phyloP scores from a whole-genome alignment of 1,139 yeast genomes.

The Magnusiomyces tetraspermus region DNA sequence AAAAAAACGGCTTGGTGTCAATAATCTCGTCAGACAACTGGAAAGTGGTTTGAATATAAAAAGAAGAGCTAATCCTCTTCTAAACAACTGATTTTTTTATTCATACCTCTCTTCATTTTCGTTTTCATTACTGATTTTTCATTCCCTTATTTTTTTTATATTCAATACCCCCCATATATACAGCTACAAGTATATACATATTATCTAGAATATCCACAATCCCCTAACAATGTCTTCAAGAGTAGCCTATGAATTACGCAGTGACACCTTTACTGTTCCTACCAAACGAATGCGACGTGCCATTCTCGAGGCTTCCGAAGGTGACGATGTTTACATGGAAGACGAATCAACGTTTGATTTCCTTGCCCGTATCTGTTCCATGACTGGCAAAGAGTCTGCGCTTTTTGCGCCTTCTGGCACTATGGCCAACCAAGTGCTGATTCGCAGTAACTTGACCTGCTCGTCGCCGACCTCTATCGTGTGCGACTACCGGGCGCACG shows the following conservation, averaged over 20 bases:
- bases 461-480: constrained; percentile 84
- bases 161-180: no score
- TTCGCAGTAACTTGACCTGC: constrained; percentile 56
- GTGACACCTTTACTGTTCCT: constrained; percentile 93
- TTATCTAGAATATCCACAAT: no score
- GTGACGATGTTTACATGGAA: constrained; percentile 86
- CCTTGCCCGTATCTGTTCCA: constrained; percentile 53
- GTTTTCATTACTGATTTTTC: no score
- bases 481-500: constrained; percentile 82
- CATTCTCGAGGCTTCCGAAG: constrained; percentile 52
- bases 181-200: no score
- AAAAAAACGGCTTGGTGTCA: no score
- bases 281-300: constrained; percentile 65
- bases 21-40: no score
- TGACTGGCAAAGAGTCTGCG: constrained; percentile 80
- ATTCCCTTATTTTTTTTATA: no score
- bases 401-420: constrained; percentile 86
- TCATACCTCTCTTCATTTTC: no score
- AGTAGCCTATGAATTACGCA: constrained; percentile 1
- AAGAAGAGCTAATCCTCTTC: no score
- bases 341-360: constrained; percentile 60
- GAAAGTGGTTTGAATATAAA: no score
- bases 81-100: no score
- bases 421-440: constrained; percentile 77
- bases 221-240: not conserved